Evolutionary conservation across 2,329 filamentous ascomycete genomes (phyloP).

Genomic region (Polytolypa hystricis): DNA sequence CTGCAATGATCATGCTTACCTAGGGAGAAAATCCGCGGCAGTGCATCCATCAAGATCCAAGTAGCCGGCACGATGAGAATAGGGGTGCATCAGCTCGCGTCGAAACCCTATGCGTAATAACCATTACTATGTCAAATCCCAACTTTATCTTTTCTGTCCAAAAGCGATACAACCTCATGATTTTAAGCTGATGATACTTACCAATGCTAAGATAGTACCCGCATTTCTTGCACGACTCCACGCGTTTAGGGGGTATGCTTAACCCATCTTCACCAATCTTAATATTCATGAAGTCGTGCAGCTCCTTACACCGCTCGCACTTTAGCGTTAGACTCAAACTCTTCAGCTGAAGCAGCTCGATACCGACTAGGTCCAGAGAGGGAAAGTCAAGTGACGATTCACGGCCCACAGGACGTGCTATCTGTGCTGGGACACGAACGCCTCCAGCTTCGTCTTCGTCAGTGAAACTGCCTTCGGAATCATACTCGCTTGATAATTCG

Average conservation of each 20-base stretch:
- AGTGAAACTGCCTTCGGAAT: slow-evolving; percentile 32
- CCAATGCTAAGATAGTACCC: slow-evolving; percentile 38
- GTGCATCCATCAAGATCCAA: slow-evolving; percentile 65
- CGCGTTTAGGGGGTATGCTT: slow-evolving; percentile 29
- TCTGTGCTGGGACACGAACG: slow-evolving; percentile 22
- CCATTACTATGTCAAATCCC: background rate
- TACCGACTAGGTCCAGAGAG: slow-evolving; percentile 61
- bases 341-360: slow-evolving; percentile 62
- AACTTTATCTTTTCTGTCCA: background rate
- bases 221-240: slow-evolving; percentile 46
- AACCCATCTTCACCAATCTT: slow-evolving; percentile 40
- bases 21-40: slow-evolving; percentile 63
- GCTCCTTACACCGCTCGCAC: slow-evolving; percentile 67
- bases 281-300: slow-evolving; percentile 57
- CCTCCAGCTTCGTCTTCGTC: slow-evolving; percentile 29
- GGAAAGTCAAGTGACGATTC: slow-evolving; percentile 74
- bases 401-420: slow-evolving; percentile 42
- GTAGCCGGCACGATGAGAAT: slow-evolving; percentile 66
- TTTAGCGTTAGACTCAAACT: slow-evolving; percentile 60
- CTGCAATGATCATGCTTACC: slow-evolving; percentile 37
- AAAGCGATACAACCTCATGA: background rate
- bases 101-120: slow-evolving; percentile 42
- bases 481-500: slow-evolving; percentile 34
- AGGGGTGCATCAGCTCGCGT: slow-evolving; percentile 59
- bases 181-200: slow-evolving; percentile 12